Base-by-base conservation (phyloP, 192 early-diverging fungal genomes). In the Chytriomyces hyalinus region DNA sequence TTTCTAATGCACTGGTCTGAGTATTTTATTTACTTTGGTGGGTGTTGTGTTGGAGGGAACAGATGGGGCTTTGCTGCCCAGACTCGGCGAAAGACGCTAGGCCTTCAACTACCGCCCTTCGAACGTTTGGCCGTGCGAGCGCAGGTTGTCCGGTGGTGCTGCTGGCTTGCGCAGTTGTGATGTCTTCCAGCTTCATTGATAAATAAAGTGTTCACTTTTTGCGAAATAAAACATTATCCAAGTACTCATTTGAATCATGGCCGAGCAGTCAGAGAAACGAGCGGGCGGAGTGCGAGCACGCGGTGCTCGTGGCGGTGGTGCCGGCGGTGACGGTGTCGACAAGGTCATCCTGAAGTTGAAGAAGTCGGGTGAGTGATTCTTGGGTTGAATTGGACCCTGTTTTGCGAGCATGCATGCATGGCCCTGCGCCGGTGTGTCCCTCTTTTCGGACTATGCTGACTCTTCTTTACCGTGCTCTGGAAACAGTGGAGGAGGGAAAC, bases 401-500 rank as follows among this genome's bases (percentile, higher is more conserved):
- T 1, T 60, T 60, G 22, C 57, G 57, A 60, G 57, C 57, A 22
- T 60, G 57, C 57, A 22, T 60, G 57, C 57, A 17, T 17, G 17
- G 57, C 22, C 22, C 22, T 60, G 17, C 3, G 57, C n/a, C 36
- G 10, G 51, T 64, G 15, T 74, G 46, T 70, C n/a, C 44, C 9
- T 17, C n/a, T 11, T 5, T 51, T 24, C 50, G n/a, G 15, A 62
- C 28, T 22, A 50, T 15, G 26, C 70, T 59, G 48, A 10, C 45
- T 13, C 46, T 28, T 67, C 44, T 11, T 9, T 43, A 15, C 47
- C 66, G 44, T 26, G 44, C n/a, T 9, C 26, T 68, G 47, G 26
- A 15, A n/a, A 47, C 61, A 59, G 73, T 51, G 65, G 46, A 7
- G 6, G 85, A 86, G 76, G 94, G 93, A 49, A 95, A 96, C 84